Conservation (phyloP, 306 rosid genomes). For the Vigna nakashimae region DNA sequence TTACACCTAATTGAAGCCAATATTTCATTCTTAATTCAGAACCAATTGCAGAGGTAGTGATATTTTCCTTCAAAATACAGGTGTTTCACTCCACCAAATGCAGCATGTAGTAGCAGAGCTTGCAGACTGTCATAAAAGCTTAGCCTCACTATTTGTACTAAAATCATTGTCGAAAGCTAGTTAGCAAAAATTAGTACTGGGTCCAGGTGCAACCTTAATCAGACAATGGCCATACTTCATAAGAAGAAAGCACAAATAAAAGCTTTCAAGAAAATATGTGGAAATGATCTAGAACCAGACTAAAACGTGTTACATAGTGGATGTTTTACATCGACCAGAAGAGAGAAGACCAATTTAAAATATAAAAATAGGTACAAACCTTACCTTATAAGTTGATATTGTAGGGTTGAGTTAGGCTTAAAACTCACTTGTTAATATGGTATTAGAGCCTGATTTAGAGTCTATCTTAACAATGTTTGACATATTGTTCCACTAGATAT, state of each 20-base stretch:
- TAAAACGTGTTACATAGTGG: too few species aligned
- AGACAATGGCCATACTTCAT: neutral
- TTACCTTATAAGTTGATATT: too few species aligned
- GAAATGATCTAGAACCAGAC: neutral
- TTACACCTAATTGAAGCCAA: neutral
- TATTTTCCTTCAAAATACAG: neutral
- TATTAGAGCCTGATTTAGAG: too few species aligned
- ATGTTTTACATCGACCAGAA: too few species aligned
- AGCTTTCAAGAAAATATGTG: neutral
- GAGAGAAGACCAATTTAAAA: too few species aligned
- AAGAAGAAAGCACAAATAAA: neutral
- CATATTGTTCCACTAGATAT: too few species aligned
- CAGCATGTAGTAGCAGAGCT: constrained; percentile 2
- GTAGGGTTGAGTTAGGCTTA: too few species aligned
- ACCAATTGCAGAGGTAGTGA: neutral
- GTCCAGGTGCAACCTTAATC: neutral
- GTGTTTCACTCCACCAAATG: neutral
- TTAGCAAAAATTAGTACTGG: neutral
- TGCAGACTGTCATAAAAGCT: neutral
- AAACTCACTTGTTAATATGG: too few species aligned
- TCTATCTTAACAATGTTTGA: too few species aligned
- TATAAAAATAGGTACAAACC: too few species aligned
- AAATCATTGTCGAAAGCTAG: neutral
- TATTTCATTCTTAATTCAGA: neutral
- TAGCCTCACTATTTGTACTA: neutral